Evolutionary conservation across 306 rosid species (phyloP), one percentile per base, ranked within the genome.

Genomic region (Prosopis cineraria): DNA sequence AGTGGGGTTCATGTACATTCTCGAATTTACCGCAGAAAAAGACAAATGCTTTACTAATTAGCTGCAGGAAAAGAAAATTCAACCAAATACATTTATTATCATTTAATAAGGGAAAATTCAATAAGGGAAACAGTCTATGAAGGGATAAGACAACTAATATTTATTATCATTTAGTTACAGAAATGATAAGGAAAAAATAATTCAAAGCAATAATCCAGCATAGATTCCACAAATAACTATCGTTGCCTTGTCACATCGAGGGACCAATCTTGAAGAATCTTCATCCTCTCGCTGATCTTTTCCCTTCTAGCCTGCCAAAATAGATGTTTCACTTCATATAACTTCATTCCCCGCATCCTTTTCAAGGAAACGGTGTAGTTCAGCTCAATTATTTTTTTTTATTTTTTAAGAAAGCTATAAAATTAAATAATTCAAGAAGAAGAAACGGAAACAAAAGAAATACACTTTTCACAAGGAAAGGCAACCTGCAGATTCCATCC

Each of bases 211-310:
- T 13, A 77, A 40, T 27, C 29, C 36, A 65, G 65, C 30, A 24
- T 9, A 53, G 47, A 41, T 36, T 68, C n/a, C 74, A 52, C 39
- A 73, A 68, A 68, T 66, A 30, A 80, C 19, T 44, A 17, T 17
- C 48, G 31, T 6, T 82, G 92, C 98, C 98, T 93, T 95, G 88
- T 90, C 89, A 71, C 98, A 95, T 44, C 98, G 97, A 0, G 98
- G 98, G 77, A 95, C 97, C 85, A 94, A 86, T 92, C 98, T 78
- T 94, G 97, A 65, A 94, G 91, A 77, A 90, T 80, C 83, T 88
- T 95, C 98, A 95, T 95, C 80, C 98, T 87, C 82, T 89, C 97
- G 45, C 98, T 92, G 77, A 95, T 95, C 78, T 92, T 95, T 78
- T 92, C 98, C 79, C 98, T 91, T 80, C 98, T 88, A 44, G 96